phyloP scores from a whole-genome alignment of 2,329 filamentous ascomycete genomes.

The Aspergillus luchuensis region DNA sequence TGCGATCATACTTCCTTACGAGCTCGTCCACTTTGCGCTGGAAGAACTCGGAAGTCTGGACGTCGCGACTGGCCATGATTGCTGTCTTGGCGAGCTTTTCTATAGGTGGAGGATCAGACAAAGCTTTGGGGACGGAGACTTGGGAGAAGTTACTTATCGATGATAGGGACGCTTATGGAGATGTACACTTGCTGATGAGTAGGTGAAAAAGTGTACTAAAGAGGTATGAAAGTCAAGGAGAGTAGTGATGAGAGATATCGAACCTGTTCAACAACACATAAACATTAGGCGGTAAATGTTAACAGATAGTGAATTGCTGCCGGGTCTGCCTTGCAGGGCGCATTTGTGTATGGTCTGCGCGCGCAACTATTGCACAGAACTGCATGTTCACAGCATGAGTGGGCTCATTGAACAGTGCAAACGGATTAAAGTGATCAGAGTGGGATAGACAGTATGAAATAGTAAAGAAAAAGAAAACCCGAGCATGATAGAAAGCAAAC shows the following conservation, averaged over 20 bases:
- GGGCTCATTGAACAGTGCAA: not conserved
- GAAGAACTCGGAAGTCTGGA: not conserved
- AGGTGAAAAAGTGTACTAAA: not conserved
- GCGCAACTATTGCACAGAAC: not conserved
- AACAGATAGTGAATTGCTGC: not conserved
- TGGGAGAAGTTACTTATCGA: not conserved
- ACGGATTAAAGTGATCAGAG: not conserved
- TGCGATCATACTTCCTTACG: constrained; percentile 29
- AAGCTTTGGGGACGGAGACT: no score
- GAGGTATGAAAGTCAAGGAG: no score
- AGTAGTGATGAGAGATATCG: no score
- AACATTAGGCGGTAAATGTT: not conserved
- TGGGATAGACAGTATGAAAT: no score
- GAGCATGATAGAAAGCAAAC: no score
- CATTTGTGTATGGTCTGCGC: no score
- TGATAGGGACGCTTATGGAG: not conserved
- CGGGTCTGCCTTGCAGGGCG: no score
- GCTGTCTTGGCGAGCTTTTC: not conserved
- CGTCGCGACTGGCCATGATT: constrained; percentile 3
- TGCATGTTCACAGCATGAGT: not conserved
- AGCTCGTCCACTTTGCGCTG: constrained; percentile 25
- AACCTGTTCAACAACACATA: no score
- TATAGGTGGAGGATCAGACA: not conserved
- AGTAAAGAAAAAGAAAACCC: no score
- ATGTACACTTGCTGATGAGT: not conserved